Evolutionary conservation across 768 basidiomycete species (phyloP).

Genomic region (Rhodotorula toruloides): DNA sequence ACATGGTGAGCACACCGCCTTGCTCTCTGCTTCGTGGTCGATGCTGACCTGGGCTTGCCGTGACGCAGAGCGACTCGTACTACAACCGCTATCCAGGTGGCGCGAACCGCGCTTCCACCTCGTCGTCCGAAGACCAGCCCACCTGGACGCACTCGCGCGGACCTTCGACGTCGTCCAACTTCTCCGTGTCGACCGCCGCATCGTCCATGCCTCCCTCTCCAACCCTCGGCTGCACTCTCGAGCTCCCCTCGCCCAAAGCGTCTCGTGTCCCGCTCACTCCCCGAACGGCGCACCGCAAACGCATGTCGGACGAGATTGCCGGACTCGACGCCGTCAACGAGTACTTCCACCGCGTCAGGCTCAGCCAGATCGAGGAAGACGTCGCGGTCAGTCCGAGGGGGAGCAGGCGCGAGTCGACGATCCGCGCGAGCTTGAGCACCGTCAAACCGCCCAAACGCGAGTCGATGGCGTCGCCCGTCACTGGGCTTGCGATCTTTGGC

Average conservation of each 20-base stretch:
- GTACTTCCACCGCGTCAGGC: slow-evolving; percentile 26
- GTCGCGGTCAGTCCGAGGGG: background rate
- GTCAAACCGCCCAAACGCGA: too few relatives aligned
- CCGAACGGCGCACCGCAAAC: slow-evolving; percentile 8
- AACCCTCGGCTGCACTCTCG: background rate
- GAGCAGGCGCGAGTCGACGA: background rate
- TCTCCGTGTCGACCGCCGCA: slow-evolving; percentile 19
- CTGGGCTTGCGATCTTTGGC: slow-evolving; percentile 21
- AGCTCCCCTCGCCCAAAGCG: slow-evolving; percentile 2
- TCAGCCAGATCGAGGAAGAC: slow-evolving; percentile 32
- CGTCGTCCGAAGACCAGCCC: slow-evolving; percentile 17
- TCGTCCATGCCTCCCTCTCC: slow-evolving; percentile 31
- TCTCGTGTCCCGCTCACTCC: slow-evolving; percentile 27
- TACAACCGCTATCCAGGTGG: slow-evolving; percentile 14
- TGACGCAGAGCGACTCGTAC: slow-evolving; percentile 9
- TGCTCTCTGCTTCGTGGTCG: background rate
- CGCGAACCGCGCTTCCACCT: slow-evolving; percentile 8
- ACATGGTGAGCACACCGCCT: slow-evolving; percentile 17
- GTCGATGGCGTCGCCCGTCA: background rate
- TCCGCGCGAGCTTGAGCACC: background rate
- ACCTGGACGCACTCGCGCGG: slow-evolving; percentile 31
- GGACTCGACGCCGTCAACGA: slow-evolving; percentile 28
- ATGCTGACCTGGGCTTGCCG: background rate
- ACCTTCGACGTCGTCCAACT: slow-evolving; percentile 23
- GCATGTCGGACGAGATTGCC: slow-evolving; percentile 13